These are phyloP conservation scores for Penicillium expansum DNA, from an alignment of 2,329 filamentous ascomycete genomes.

Conservation along the genomic window DNA sequence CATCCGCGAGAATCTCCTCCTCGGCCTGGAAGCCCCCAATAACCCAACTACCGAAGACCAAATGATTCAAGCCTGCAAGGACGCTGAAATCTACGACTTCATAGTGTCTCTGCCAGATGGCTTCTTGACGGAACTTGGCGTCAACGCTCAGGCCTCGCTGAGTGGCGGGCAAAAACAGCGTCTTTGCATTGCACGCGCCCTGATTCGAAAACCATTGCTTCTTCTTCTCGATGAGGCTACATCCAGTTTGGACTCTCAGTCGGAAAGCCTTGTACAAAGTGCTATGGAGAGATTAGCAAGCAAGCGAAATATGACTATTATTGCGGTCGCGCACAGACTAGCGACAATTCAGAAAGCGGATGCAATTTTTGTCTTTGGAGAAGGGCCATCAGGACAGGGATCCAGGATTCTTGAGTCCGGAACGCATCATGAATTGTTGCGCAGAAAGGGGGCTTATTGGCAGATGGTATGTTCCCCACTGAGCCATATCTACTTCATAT, in stretches of 20 bases:
- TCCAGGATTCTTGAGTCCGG: constrained; percentile 52
- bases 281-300: constrained; percentile 63
- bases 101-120: constrained; percentile 53
- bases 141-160: constrained; percentile 48
- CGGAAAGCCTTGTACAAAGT: constrained; percentile 64
- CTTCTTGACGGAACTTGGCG: constrained; percentile 49
- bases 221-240: constrained; percentile 61
- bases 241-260: constrained; percentile 61
- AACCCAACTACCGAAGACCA: constrained; percentile 35
- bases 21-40: constrained; percentile 42
- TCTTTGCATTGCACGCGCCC: constrained; percentile 54
- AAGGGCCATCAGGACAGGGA: constrained; percentile 43
- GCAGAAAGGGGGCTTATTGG: constrained; percentile 3
- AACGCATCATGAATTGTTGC: constrained; percentile 1
- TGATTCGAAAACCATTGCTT: constrained; percentile 53
- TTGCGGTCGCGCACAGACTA: constrained; percentile 51
- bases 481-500: too few relatives aligned
- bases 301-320: constrained; percentile 59
- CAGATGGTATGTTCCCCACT: background rate
- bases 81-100: constrained; percentile 55
- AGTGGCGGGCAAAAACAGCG: constrained; percentile 58
- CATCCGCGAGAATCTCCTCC: constrained; percentile 48
- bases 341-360: constrained; percentile 7
- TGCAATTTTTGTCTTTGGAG: constrained; percentile 59
- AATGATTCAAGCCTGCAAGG: constrained; percentile 48